A percentile compares a stretch with the other conserved stretches of the same genome.
Conservation (phyloP, 2,329 filamentous ascomycete species). For the Botrytis medusae region DNA sequence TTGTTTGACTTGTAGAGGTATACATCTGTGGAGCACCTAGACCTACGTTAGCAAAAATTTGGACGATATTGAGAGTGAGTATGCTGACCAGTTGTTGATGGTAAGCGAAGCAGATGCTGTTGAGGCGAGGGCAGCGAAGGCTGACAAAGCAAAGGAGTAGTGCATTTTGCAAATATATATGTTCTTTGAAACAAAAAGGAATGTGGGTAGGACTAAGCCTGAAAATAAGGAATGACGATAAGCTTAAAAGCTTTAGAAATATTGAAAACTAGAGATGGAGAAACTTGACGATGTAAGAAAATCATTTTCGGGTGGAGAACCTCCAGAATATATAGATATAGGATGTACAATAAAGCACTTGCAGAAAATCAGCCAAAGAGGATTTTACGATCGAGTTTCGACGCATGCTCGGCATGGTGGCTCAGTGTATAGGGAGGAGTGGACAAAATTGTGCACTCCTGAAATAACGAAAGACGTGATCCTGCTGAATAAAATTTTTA, state of each 20-base stretch:
- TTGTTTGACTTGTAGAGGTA: conserved; percentile 17
- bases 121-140: conserved; percentile 19
- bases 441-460: conserved; percentile 16
- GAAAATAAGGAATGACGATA: not conserved
- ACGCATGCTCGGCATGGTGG: not conserved
- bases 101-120: conserved; percentile 20
- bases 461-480: conserved; percentile 11
- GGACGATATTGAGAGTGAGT: too few relatives aligned
- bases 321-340: not conserved
- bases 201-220: conserved; percentile 19
- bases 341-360: not conserved
- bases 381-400: conserved; percentile 14
- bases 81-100: conserved; percentile 16
- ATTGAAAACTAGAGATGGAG: not conserved
- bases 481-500: conserved; percentile 5
- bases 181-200: conserved; percentile 1
- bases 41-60: not conserved
- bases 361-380: not conserved
- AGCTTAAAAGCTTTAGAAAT: conserved; percentile 13
- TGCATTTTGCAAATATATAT: conserved; percentile 14
- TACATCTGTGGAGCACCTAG: conserved; percentile 15
- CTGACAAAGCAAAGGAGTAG: conserved; percentile 16
- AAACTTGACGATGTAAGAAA: not conserved
- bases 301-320: not conserved
- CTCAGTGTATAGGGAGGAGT: not conserved